These are phyloP conservation scores for Metarhizium humberi DNA, from an alignment of 2,329 filamentous ascomycete genomes.

Conservation along the genomic window DNA sequence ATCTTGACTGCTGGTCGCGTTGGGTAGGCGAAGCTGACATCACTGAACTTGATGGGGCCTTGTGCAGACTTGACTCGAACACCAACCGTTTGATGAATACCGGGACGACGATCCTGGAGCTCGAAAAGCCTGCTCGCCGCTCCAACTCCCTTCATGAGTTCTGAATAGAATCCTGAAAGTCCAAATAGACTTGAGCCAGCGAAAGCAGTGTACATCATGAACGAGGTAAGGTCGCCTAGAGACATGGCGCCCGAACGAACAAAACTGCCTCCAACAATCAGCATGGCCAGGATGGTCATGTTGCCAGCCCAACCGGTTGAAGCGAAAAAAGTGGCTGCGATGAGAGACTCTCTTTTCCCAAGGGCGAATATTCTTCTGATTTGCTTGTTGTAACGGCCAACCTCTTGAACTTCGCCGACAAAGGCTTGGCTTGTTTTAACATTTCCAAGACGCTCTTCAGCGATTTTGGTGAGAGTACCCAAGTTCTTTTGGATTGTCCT, in stretches of 20 bases:
- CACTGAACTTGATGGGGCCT: conserved; percentile 78
- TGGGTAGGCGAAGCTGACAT: conserved; percentile 85
- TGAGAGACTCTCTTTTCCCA: conserved; percentile 76
- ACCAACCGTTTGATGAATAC: conserved; percentile 81
- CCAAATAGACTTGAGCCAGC: conserved; percentile 82
- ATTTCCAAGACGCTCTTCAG: conserved; percentile 94
- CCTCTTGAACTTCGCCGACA: conserved; percentile 84
- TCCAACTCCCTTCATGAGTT: conserved; percentile 97
- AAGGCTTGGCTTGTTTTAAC: conserved; percentile 96
- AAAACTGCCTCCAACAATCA: conserved; percentile 85
- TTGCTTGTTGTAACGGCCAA: conserved; percentile 83
- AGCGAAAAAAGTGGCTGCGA: conserved; percentile 83
- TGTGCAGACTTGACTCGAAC: conserved; percentile 71
- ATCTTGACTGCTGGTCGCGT: conserved; percentile 87
- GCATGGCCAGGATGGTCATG: conserved; percentile 84
- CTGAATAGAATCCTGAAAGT: conserved; percentile 91
- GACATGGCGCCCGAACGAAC: conserved; percentile 80
- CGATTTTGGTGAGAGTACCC: conserved; percentile 89
- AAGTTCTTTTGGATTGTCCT: conserved; percentile 90
- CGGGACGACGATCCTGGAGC: conserved; percentile 80
- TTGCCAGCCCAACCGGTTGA: conserved; percentile 89
- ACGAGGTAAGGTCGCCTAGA: conserved; percentile 87
- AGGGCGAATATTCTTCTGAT: conserved; percentile 86
- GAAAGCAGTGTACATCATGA: conserved; percentile 96
- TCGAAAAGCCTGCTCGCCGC: conserved; percentile 95